A percentile compares a stretch with the other conserved stretches of the same genome.
These are phyloP conservation scores for Cylindrotheca fusiformis DNA, from an alignment of 108 stramenopile species.

Conservation along the genomic window DNA sequence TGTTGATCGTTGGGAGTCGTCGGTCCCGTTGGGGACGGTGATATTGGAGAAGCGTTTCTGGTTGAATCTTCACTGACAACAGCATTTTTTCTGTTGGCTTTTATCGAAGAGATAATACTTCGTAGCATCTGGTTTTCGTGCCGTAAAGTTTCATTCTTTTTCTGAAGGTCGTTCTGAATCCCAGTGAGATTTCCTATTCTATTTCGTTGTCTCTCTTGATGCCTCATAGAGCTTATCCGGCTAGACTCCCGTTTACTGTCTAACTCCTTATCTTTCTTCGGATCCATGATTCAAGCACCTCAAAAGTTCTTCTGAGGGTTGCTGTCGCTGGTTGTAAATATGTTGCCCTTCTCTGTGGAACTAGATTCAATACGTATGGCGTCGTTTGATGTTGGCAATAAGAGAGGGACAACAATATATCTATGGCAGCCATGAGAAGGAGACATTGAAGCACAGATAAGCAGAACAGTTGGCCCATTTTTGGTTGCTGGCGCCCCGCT, in stretches of 20 bases:
- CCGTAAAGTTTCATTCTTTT: not conserved
- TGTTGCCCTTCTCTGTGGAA: not conserved
- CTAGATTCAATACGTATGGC: not conserved
- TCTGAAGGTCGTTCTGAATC: not conserved
- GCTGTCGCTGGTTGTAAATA: not conserved
- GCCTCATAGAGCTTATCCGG: not conserved
- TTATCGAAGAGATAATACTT: not conserved
- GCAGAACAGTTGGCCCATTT: too few species aligned
- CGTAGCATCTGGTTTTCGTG: not conserved
- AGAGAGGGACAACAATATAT: not conserved
- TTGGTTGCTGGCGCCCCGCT: too few species aligned
- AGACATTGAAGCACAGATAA: too few species aligned
- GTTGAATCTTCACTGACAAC: too few species aligned
- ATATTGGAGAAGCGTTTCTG: too few species aligned
- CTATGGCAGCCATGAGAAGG: not conserved
- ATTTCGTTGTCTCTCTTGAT: not conserved
- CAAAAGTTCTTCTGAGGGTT: too few species aligned
- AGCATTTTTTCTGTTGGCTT: too few species aligned
- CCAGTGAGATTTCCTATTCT: not conserved
- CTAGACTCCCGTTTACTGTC: not conserved
- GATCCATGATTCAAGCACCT: too few species aligned
- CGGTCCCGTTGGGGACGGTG: too few species aligned
- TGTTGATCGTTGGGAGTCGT: too few species aligned
- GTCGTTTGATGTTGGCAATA: not conserved
- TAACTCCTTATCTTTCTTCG: not conserved